These are phyloP conservation scores for Neurospora sp. DNA, from an alignment of 495 filamentous ascomycete genomes.

Conservation along the genomic window DNA sequence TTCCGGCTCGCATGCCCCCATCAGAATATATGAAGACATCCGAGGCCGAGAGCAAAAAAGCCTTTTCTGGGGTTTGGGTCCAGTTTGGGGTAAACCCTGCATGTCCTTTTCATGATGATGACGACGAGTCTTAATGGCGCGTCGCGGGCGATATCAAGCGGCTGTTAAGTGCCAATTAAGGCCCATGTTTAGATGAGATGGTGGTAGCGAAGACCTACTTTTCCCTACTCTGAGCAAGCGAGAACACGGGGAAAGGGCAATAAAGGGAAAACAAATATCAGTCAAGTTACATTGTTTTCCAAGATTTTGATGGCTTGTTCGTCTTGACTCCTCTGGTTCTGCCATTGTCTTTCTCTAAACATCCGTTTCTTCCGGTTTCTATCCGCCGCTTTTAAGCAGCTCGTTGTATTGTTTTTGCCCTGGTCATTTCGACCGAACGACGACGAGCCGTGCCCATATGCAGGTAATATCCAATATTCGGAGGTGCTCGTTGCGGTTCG, in stretches of 20 bases:
- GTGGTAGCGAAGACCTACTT: not conserved
- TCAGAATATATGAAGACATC: constrained; percentile 3
- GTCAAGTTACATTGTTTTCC: not conserved
- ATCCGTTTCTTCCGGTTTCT: not conserved
- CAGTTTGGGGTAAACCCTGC: not conserved
- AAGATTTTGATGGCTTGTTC: not conserved
- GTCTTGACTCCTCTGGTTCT: not conserved
- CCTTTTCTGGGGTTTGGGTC: not conserved
- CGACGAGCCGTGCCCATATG: not conserved
- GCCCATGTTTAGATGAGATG: not conserved
- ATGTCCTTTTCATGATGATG: not conserved
- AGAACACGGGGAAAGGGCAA: not conserved
- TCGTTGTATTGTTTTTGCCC: not conserved
- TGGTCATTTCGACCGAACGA: not conserved
- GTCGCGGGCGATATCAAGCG: constrained; percentile 17
- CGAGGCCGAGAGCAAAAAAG: not conserved
- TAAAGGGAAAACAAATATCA: not conserved
- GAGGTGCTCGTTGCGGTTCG: not conserved
- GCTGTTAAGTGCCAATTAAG: not conserved
- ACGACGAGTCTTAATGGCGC: not conserved
- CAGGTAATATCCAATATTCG: not conserved
- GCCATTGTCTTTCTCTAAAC: not conserved
- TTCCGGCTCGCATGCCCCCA: constrained; percentile 7
- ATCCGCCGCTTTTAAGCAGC: not conserved
- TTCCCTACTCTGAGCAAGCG: not conserved